phyloP scores from a whole-genome alignment of 805 yeast genomes.

The Grigorovia humatica region DNA sequence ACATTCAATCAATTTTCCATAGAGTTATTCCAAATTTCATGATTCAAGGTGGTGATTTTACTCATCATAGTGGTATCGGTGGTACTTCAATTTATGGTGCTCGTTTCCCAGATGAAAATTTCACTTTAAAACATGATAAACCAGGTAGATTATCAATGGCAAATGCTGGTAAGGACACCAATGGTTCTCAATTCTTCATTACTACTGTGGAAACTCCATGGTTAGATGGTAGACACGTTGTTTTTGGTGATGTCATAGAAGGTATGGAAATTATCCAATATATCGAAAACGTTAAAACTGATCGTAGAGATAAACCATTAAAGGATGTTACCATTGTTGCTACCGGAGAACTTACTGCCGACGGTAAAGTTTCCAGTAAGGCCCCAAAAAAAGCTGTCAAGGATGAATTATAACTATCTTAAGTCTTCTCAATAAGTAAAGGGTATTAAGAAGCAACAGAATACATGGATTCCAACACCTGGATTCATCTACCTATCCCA shows the following conservation, averaged over 20 bases:
- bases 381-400: neutral
- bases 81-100: constrained; percentile 67
- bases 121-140: constrained; percentile 53
- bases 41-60: constrained; percentile 79
- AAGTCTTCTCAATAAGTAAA: neutral
- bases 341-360: constrained; percentile 38
- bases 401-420: neutral
- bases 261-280: constrained; percentile 74
- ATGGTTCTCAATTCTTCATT: constrained; percentile 92
- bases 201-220: constrained; percentile 75
- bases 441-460: neutral
- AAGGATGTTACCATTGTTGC: constrained; percentile 53
- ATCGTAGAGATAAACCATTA: constrained; percentile 61
- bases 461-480: too few species aligned
- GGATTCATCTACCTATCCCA: neutral
- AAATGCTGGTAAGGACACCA: constrained; percentile 68
- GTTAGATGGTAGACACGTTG: constrained; percentile 93
- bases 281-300: constrained; percentile 66
- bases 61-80: constrained; percentile 59
- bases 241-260: constrained; percentile 85
- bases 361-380: neutral
- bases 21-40: constrained; percentile 61
- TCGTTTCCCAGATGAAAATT: constrained; percentile 61
- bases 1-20: constrained; percentile 57
- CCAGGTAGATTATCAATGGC: constrained; percentile 71